Percentiles rank a stretch among this genome's conserved stretches.
Evolutionary conservation across 257 asterid species (phyloP).

Genomic region (Penstemon newberryi): DNA sequence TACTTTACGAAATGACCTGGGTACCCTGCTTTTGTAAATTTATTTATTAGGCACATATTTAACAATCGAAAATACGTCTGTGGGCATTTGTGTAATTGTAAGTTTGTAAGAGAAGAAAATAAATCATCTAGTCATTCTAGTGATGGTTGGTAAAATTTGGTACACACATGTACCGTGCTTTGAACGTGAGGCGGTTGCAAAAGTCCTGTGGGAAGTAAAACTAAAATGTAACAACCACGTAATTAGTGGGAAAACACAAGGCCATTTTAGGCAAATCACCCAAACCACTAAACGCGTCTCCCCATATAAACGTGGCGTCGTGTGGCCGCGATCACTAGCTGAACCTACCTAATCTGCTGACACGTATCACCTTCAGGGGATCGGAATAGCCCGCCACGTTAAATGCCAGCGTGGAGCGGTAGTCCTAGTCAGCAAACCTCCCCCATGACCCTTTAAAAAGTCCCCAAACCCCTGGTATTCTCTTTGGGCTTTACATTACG

Average conservation of each 20-base stretch:
- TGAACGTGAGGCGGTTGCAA: conserved; percentile 48
- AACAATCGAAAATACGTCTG: neutral
- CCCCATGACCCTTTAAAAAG: conserved; percentile 21
- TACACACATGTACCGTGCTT: conserved; percentile 27
- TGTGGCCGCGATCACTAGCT: conserved; percentile 31
- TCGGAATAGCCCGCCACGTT: conserved; percentile 38
- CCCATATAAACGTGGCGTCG: conserved; percentile 52
- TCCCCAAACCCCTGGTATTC: conserved; percentile 18
- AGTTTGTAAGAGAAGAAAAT: neutral
- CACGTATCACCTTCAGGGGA: conserved; percentile 41
- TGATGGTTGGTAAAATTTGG: conserved; percentile 27
- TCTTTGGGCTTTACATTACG: conserved; percentile 13
- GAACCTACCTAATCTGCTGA: conserved; percentile 30
- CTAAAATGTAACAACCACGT: conserved; percentile 28
- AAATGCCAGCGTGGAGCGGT: conserved; percentile 26
- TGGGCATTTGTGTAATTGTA: conserved; percentile 24
- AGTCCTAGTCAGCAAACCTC: conserved; percentile 41
- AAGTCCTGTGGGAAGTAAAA: neutral
- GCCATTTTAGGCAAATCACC: conserved; percentile 29
- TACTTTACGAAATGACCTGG: too few species aligned
- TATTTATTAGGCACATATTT: neutral
- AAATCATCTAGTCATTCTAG: neutral
- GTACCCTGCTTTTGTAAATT: neutral
- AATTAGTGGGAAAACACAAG: conserved; percentile 24
- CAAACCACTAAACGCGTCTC: conserved; percentile 22